Conservation (phyloP, 257 asterid species). For the Solanum peruvianum region DNA sequence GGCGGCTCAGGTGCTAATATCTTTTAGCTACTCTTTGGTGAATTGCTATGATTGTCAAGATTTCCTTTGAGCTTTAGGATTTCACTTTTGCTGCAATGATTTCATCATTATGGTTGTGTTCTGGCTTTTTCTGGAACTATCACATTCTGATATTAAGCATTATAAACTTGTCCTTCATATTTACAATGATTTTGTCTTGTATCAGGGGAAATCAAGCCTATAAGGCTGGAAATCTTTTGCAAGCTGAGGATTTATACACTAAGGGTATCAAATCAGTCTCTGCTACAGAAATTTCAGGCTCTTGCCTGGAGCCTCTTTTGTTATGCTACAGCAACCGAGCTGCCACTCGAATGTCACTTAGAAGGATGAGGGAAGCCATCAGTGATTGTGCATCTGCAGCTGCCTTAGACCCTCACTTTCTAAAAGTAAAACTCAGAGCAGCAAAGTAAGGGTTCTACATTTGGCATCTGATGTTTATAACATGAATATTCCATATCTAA, state of each 20-base stretch:
- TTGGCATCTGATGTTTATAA: not conserved
- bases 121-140: not conserved
- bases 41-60: not conserved
- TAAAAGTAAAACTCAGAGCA: constrained; percentile 67
- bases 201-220: constrained; percentile 92
- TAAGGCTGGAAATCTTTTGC: constrained; percentile 47
- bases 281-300: constrained; percentile 16
- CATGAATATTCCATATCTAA: not conserved
- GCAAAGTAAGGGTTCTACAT: constrained; percentile 55
- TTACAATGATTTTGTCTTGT: not conserved
- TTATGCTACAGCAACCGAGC: constrained; percentile 97
- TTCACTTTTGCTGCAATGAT: not conserved
- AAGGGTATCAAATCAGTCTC: constrained; percentile 52
- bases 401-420: constrained; percentile 57
- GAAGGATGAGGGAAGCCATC: constrained; percentile 83
- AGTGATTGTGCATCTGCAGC: constrained; percentile 71
- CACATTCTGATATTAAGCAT: not conserved
- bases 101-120: not conserved
- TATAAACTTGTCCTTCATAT: constrained; percentile 2
- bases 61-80: not conserved
- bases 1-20: constrained; percentile 67
- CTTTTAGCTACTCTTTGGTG: not conserved
- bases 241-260: constrained; percentile 78
- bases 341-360: constrained; percentile 84
- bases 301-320: constrained; percentile 37